These are phyloP conservation scores for Carex pumila DNA, from an alignment of 176 grass and related monocot genomes.

Conservation along the genomic window DNA sequence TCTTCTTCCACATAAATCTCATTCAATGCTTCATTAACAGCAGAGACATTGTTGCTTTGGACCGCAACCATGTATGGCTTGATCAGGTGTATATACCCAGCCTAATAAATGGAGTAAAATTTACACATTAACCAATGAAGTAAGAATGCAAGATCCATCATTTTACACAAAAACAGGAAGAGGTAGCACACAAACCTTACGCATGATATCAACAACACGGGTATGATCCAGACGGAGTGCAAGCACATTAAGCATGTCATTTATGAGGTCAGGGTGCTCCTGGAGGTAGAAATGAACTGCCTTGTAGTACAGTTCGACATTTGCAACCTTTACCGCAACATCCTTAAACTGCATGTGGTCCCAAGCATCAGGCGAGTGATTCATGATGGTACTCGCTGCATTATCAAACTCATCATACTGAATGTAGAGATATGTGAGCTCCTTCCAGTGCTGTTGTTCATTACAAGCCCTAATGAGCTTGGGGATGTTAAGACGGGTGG, in stretches of 20 bases:
- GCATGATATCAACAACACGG: constrained; percentile 90
- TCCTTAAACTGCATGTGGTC: constrained; percentile 99
- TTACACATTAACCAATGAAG: not conserved
- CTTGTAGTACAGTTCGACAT: constrained; percentile 94
- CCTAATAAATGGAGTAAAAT: constrained; percentile 41
- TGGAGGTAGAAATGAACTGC: constrained; percentile 96
- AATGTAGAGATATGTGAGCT: constrained; percentile 92
- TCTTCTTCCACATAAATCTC: constrained; percentile 96
- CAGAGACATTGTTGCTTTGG: constrained; percentile 94
- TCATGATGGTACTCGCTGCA: constrained; percentile 99
- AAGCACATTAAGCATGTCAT: constrained; percentile 89
- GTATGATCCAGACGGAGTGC: constrained; percentile 91
- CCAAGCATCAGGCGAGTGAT: constrained; percentile 98
- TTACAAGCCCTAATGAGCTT: constrained; percentile 91
- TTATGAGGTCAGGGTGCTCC: constrained; percentile 96
- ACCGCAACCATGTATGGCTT: constrained; percentile 99
- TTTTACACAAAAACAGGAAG: not conserved
- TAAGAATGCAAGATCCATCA: not conserved
- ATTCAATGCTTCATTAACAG: constrained; percentile 96
- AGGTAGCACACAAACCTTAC: constrained; percentile 54
- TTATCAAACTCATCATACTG: constrained; percentile 95
- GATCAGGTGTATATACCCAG: constrained; percentile 84
- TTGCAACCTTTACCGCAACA: constrained; percentile 87
- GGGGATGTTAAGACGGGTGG: constrained; percentile 83
- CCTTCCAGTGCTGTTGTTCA: constrained; percentile 98